phyloP scores from a whole-genome alignment of 2,329 filamentous ascomycete species.

The Penicillium nordicum region DNA sequence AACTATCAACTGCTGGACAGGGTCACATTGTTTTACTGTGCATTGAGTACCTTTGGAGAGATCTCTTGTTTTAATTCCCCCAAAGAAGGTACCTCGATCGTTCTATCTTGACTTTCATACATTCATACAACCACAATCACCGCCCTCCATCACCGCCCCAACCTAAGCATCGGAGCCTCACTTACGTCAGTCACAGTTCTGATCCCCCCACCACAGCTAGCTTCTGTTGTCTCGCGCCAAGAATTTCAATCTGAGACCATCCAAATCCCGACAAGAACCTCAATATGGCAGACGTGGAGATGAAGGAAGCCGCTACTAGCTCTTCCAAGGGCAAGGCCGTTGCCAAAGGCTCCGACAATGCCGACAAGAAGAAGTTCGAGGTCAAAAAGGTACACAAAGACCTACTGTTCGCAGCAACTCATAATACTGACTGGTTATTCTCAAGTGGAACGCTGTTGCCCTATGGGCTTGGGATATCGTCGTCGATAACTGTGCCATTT shows the following conservation, averaged over 20 bases:
- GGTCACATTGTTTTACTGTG: background rate
- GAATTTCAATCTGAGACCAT: slow-evolving; percentile 4
- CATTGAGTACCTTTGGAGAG: slow-evolving; percentile 8
- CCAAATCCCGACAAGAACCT: background rate
- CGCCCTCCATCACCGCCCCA: background rate
- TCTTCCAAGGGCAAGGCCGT: slow-evolving; percentile 53
- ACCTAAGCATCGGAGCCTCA: slow-evolving; percentile 5
- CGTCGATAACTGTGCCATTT: slow-evolving; percentile 99
- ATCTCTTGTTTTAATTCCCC: background rate
- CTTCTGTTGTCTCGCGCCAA: slow-evolving; percentile 6
- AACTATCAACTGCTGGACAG: background rate
- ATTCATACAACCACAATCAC: background rate
- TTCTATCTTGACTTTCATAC: background rate
- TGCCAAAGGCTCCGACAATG: slow-evolving; percentile 52
- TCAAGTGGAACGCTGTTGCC: slow-evolving; percentile 94
- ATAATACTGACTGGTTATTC: slow-evolving; percentile 16
- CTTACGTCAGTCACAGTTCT: slow-evolving; percentile 11
- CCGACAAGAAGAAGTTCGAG: slow-evolving; percentile 92
- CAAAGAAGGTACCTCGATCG: background rate
- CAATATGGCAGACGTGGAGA: slow-evolving; percentile 90
- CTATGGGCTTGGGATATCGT: slow-evolving; percentile 99
- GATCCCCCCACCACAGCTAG: slow-evolving; percentile 7
- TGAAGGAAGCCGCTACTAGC: slow-evolving; percentile 69
- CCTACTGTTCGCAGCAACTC: slow-evolving; percentile 5
- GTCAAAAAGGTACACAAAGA: slow-evolving; percentile 79